A percentile compares a stretch with the other conserved stretches of the same genome.
phyloP scores from a whole-genome alignment of 176 grass and related monocot genomes.

The Musa acuminata region DNA sequence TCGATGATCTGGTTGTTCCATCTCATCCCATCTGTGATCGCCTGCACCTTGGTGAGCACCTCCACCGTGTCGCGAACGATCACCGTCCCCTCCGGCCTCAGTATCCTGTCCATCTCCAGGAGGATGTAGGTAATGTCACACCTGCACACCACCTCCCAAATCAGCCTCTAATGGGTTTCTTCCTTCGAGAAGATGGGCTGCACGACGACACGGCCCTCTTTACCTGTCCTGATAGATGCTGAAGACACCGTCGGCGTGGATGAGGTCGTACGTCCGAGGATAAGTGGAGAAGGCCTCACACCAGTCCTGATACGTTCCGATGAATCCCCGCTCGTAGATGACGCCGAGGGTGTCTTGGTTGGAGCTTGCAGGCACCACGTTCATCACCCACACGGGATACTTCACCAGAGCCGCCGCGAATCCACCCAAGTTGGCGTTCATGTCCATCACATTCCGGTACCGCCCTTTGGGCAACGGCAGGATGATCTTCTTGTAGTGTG shows the following conservation, averaged over 20 bases:
- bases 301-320: slow-evolving; percentile 97
- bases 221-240: slow-evolving; percentile 96
- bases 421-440: slow-evolving; percentile 83
- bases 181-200: too few species aligned
- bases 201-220: not conserved
- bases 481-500: slow-evolving; percentile 53
- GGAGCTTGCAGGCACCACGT: slow-evolving; percentile 58
- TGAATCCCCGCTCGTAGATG: slow-evolving; percentile 77
- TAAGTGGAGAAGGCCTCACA: slow-evolving; percentile 93
- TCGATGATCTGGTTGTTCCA: slow-evolving; percentile 88
- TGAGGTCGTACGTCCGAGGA: slow-evolving; percentile 90
- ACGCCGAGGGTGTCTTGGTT: slow-evolving; percentile 63
- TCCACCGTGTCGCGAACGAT: slow-evolving; percentile 78
- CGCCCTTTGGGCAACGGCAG: slow-evolving; percentile 43
- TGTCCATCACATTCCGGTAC: slow-evolving; percentile 95
- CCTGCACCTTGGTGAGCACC: slow-evolving; percentile 75
- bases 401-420: slow-evolving; percentile 62
- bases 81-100: slow-evolving; percentile 74
- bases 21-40: slow-evolving; percentile 61
- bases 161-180: not conserved
- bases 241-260: slow-evolving; percentile 85
- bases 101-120: slow-evolving; percentile 96
- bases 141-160: slow-evolving; percentile 34
- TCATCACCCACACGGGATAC: slow-evolving; percentile 89
- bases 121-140: slow-evolving; percentile 84